Conservation (phyloP, 345 rosid species). For the Sapria himalayana region DNA sequence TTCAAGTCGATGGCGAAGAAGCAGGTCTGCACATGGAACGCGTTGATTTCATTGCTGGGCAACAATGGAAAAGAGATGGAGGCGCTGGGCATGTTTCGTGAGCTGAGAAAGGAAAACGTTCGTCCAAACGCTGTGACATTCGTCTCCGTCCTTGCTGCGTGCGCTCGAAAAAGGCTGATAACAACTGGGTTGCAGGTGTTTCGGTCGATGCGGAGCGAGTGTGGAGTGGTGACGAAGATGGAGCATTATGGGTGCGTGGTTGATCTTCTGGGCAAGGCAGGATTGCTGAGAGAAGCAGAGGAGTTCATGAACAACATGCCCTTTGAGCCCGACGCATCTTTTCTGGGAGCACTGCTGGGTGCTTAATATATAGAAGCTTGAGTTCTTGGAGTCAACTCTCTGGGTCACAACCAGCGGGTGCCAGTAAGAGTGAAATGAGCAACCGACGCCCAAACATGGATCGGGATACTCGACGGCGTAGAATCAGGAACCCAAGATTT, state of each 20-base stretch:
- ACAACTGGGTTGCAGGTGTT: constrained; percentile 29
- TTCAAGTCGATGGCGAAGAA: constrained; percentile 17
- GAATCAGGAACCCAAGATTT: too few species aligned
- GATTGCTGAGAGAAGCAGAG: constrained; percentile 30
- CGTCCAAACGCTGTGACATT: constrained; percentile 41
- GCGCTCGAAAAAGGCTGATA: constrained; percentile 33
- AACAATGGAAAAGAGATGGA: constrained; percentile 25
- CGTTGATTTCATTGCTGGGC: constrained; percentile 37
- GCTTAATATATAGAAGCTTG: too few species aligned
- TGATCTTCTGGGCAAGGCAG: constrained; percentile 65
- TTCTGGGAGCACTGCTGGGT: constrained; percentile 47
- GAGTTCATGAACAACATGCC: constrained; percentile 33
- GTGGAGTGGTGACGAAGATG: constrained; percentile 26
- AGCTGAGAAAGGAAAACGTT: constrained; percentile 18
- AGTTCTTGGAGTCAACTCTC: too few species aligned
- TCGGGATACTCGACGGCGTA: too few species aligned
- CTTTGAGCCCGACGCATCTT: constrained; percentile 38
- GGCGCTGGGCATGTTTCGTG: constrained; percentile 37
- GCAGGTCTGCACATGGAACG: constrained; percentile 46
- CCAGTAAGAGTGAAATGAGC: too few species aligned
- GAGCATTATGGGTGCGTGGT: constrained; percentile 65
- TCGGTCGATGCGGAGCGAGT: constrained; percentile 15
- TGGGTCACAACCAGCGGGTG: too few species aligned
- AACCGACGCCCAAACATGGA: too few species aligned
- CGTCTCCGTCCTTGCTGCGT: constrained; percentile 38